These are phyloP conservation scores for Aspergillus puulaauensis DNA, from an alignment of 2,329 filamentous ascomycete genomes.

Conservation along the genomic window DNA sequence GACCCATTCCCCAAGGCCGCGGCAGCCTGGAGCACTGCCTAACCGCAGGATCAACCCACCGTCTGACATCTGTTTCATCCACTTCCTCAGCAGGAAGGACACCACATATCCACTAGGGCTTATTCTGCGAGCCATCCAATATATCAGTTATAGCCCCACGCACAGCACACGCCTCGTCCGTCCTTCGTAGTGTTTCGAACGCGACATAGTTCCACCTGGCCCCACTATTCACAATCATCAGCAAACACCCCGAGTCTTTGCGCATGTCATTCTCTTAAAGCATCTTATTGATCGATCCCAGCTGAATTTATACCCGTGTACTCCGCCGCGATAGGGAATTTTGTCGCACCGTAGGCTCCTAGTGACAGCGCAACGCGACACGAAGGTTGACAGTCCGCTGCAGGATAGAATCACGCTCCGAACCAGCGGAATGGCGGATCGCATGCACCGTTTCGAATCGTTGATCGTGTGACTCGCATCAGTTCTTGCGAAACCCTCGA, in stretches of 20 bases:
- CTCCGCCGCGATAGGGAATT: conserved; percentile 62
- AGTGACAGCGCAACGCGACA: conserved; percentile 54
- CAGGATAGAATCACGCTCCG: conserved; percentile 29
- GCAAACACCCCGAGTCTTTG: conserved; percentile 55
- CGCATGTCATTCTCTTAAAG: conserved; percentile 58
- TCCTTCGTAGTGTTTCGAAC: conserved; percentile 65
- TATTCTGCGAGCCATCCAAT: conserved; percentile 1
- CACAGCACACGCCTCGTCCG: conserved; percentile 62
- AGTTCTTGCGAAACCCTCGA: conserved; percentile 57
- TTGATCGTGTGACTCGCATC: conserved; percentile 46
- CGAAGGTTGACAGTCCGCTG: neutral
- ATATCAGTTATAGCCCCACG: conserved; percentile 43
- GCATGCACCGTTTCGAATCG: conserved; percentile 45
- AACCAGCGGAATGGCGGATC: conserved; percentile 39
- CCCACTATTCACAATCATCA: conserved; percentile 16
- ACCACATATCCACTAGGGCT: conserved; percentile 62
- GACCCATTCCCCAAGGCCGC: conserved; percentile 62
- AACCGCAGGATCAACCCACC: conserved; percentile 43
- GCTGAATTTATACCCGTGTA: conserved; percentile 63
- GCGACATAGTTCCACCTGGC: conserved; percentile 55
- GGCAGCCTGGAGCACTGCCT: conserved; percentile 13
- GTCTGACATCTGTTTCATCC: conserved; percentile 47
- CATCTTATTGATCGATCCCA: conserved; percentile 44
- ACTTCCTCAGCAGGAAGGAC: conserved; percentile 59
- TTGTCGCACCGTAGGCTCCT: conserved; percentile 67